Conservation (phyloP, 495 filamentous ascomycete genomes). For the Corynascus novoguineensis region DNA sequence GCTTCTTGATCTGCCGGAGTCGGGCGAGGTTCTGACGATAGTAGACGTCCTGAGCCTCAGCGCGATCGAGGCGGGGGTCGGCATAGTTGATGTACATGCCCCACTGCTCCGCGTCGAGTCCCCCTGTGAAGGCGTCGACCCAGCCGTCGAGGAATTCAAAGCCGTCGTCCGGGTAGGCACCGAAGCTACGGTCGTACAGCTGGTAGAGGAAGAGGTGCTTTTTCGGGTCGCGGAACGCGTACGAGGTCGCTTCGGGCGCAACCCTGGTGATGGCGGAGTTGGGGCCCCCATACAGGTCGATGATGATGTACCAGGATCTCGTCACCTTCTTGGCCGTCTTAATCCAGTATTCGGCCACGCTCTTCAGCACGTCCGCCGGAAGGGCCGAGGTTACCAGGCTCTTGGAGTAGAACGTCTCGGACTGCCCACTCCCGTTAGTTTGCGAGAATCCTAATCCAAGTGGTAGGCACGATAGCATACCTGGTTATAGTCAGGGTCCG, state of each 20-base stretch:
- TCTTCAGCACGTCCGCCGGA: constrained; percentile 27
- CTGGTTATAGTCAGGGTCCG: constrained; percentile 35
- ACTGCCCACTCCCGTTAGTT: not conserved
- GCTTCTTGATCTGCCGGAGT: constrained; percentile 50
- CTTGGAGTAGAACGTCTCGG: constrained; percentile 44
- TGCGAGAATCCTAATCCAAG: not conserved
- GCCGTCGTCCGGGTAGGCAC: constrained; percentile 29
- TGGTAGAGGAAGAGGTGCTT: constrained; percentile 38
- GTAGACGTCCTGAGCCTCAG: constrained; percentile 40
- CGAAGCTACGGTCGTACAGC: constrained; percentile 35
- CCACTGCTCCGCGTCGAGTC: constrained; percentile 29
- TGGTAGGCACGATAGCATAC: constrained; percentile 14
- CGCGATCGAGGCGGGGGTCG: constrained; percentile 35
- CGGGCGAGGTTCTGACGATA: constrained; percentile 49
- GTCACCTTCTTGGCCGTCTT: constrained; percentile 31
- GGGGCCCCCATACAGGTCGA: constrained; percentile 41
- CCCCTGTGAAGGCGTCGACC: constrained; percentile 33
- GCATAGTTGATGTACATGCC: constrained; percentile 48
- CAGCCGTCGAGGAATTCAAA: constrained; percentile 38
- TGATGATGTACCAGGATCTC: constrained; percentile 41
- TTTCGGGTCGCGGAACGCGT: constrained; percentile 33
- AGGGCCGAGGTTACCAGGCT: constrained; percentile 38
- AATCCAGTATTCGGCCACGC: constrained; percentile 40
- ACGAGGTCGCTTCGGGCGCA: constrained; percentile 28
- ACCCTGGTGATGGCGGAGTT: constrained; percentile 39